Conservation (phyloP, 23 red algal genomes). For the Gracilaria vermiculophylla region DNA sequence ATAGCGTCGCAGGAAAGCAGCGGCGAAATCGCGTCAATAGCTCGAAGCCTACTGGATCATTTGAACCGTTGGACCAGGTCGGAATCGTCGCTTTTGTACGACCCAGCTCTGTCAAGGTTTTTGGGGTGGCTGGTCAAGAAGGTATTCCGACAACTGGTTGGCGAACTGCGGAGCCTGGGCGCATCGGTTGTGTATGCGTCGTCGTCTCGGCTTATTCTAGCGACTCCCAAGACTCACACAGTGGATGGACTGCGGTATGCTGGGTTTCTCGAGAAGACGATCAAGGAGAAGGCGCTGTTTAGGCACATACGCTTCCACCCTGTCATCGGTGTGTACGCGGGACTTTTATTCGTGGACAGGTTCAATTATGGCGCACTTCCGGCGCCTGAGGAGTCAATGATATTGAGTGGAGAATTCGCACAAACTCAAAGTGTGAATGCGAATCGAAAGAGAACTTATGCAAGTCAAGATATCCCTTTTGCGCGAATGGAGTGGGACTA, state of each 20-base stretch:
- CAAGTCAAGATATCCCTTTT: slow-evolving; percentile 52
- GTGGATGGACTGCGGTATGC: slow-evolving; percentile 78
- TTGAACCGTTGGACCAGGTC: slow-evolving; percentile 62
- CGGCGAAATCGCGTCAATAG: slow-evolving; percentile 13
- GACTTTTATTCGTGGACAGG: slow-evolving; percentile 74
- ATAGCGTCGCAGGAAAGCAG: slow-evolving; percentile 9
- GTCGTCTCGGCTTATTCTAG: slow-evolving; percentile 65
- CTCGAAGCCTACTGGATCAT: slow-evolving; percentile 69
- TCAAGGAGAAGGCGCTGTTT: slow-evolving; percentile 71
- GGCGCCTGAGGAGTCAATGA: slow-evolving; percentile 58
- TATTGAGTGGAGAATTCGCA: slow-evolving; percentile 63
- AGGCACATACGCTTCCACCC: slow-evolving; percentile 77
- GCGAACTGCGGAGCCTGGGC: slow-evolving; percentile 61
- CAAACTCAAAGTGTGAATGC: background rate
- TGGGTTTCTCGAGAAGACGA: slow-evolving; percentile 73
- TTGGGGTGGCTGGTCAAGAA: slow-evolving; percentile 74
- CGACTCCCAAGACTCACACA: slow-evolving; percentile 64
- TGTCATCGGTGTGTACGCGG: slow-evolving; percentile 62
- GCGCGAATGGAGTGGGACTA: slow-evolving; percentile 80
- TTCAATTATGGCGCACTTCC: slow-evolving; percentile 86
- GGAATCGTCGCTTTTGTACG: slow-evolving; percentile 70
- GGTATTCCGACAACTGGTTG: slow-evolving; percentile 77
- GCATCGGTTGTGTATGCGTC: slow-evolving; percentile 75
- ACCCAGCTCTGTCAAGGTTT: slow-evolving; percentile 69
- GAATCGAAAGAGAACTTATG: background rate